A percentile compares a stretch with the other conserved stretches of the same genome.
Evolutionary conservation across 1,284 basidiomycete species (phyloP).

Genomic region (Pseudozyma pruni): DNA sequence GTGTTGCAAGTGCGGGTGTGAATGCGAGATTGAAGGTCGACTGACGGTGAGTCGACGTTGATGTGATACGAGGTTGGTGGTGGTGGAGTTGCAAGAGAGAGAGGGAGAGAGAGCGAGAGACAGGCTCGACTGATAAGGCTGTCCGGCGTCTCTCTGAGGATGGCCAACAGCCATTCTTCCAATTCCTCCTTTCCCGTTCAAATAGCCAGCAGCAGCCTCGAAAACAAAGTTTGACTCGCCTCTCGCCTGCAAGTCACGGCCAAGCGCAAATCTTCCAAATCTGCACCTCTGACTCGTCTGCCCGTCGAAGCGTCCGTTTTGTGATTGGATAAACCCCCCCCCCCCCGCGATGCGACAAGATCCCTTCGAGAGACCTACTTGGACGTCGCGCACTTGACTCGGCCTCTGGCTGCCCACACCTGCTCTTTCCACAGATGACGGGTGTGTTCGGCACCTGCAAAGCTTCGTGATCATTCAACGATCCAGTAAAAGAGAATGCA

Average conservation of each 20-base stretch:
- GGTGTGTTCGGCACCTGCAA: no score
- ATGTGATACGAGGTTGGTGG: background rate
- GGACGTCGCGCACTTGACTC: no score
- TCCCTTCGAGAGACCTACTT: background rate
- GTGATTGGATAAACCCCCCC: no score
- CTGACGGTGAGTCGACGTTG: conserved; percentile 1
- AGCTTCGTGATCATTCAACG: no score
- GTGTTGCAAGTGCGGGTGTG: conserved; percentile 2
- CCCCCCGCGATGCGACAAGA: background rate
- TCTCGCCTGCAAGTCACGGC: conserved; percentile 5
- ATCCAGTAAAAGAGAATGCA: no score
- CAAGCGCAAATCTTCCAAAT: background rate
- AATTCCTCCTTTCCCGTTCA: conserved; percentile 20
- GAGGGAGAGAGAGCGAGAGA: background rate
- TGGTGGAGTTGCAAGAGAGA: conserved; percentile 23
- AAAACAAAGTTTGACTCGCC: background rate
- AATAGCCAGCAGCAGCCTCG: conserved; percentile 38
- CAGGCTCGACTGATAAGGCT: conserved; percentile 23
- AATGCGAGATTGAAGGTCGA: background rate
- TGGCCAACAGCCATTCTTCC: conserved; percentile 7
- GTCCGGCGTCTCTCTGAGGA: background rate
- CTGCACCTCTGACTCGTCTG: conserved; percentile 34
- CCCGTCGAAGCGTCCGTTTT: background rate
- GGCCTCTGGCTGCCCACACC: no score
- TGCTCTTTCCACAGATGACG: no score